Conservation (phyloP, 1,284 basidiomycete genomes). For the Cryptococcus depauperatus region DNA sequence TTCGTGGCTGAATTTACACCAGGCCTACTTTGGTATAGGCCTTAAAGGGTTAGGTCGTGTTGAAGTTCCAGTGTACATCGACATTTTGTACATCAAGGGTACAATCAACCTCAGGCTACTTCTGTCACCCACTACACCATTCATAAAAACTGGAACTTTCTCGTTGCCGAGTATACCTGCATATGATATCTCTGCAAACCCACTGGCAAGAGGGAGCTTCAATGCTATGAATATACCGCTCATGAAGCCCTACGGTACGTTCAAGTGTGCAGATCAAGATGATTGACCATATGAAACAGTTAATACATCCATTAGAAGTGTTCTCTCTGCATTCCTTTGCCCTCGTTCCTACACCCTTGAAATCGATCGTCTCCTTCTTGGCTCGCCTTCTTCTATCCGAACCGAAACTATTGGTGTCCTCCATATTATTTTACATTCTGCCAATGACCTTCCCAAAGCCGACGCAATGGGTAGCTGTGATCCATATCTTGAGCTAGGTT, state of each 20-base stretch:
- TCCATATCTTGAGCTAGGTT: conserved; percentile 41
- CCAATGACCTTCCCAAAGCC: conserved; percentile 32
- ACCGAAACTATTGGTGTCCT: conserved; percentile 40
- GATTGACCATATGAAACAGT: conserved; percentile 13
- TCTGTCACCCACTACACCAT: conserved; percentile 43
- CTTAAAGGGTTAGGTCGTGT: conserved; percentile 39
- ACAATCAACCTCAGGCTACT: conserved; percentile 39
- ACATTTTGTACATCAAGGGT: conserved; percentile 31
- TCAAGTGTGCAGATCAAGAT: neutral
- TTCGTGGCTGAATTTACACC: neutral
- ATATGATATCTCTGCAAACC: conserved; percentile 44
- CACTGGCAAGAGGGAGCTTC: conserved; percentile 36
- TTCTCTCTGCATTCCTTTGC: conserved; percentile 39
- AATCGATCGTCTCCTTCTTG: conserved; percentile 42
- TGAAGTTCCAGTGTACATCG: conserved; percentile 41
- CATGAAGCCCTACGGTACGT: conserved; percentile 38
- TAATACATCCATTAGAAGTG: conserved; percentile 36
- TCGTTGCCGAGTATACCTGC: conserved; percentile 41
- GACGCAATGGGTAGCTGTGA: conserved; percentile 43
- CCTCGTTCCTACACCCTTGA: conserved; percentile 42
- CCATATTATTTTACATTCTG: conserved; percentile 38
- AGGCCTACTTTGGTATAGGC: conserved; percentile 42
- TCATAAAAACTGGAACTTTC: conserved; percentile 39
- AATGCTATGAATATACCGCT: conserved; percentile 44
- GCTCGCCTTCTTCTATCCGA: conserved; percentile 31